phyloP scores from a whole-genome alignment of 2,329 filamentous ascomycete genomes.

The Neurospora crassa region DNA sequence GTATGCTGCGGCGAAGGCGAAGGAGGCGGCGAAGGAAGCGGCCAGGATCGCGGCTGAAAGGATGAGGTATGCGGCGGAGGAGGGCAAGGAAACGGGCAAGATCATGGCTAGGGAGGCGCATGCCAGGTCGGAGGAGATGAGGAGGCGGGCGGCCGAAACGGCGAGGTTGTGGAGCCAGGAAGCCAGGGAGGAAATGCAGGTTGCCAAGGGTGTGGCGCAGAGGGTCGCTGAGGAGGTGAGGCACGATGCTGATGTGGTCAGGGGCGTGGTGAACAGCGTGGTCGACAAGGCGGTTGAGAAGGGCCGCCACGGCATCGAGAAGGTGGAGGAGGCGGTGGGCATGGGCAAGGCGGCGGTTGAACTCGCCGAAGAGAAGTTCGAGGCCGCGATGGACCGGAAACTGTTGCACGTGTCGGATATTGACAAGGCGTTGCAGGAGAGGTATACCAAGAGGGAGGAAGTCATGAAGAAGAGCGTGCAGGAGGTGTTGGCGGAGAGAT shows the following conservation, averaged over 20 bases:
- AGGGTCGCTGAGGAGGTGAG: conserved; percentile 23
- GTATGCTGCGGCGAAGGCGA: conserved; percentile 19
- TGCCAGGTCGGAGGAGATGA: conserved; percentile 11
- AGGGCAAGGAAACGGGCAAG: conserved; percentile 25
- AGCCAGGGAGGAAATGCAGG: conserved; percentile 17
- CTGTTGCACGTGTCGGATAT: conserved; percentile 26
- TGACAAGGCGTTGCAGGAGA: conserved; percentile 40
- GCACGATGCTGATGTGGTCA: conserved; percentile 24
- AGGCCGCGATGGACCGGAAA: conserved; percentile 19
- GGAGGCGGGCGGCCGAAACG: conserved; percentile 16
- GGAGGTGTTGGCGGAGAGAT: conserved; percentile 45
- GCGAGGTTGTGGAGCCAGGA: conserved; percentile 17
- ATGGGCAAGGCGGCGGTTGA: conserved; percentile 26
- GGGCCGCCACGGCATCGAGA: conserved; percentile 29
- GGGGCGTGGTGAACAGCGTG: conserved; percentile 28
- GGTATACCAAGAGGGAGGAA: conserved; percentile 33
- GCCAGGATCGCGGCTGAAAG: conserved; percentile 23
- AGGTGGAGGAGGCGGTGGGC: conserved; percentile 26
- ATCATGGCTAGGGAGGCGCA: conserved; percentile 13
- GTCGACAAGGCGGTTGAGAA: conserved; percentile 32
- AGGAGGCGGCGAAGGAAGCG: conserved; percentile 17
- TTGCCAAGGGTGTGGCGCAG: conserved; percentile 28
- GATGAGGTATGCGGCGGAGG: conserved; percentile 24
- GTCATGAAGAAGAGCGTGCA: conserved; percentile 38
- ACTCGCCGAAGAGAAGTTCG: conserved; percentile 25